Base-by-base conservation (phyloP, 179 eudicot species). In the Gypsophila paniculata region DNA sequence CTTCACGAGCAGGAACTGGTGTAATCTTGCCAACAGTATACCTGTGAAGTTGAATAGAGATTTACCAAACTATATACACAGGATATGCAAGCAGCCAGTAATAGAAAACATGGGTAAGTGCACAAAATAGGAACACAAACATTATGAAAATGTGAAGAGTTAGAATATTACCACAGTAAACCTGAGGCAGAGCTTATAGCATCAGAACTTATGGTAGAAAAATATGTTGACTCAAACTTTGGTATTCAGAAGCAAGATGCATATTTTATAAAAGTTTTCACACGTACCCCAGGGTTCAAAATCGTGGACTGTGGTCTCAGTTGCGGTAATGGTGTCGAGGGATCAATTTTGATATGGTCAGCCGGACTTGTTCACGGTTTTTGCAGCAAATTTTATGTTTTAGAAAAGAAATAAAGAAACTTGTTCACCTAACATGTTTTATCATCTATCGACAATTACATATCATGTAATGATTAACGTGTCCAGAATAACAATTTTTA, bases 11-110 rank as follows among this genome's bases (percentile, higher is more conserved):
- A 18, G 93, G 98, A n/a, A 95, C 88, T 23, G 99, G 97, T 34
- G 96, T 92, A 73, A 92, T 92, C 90, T 95, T 95, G 46, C 99
- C 99, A 60, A 92, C 99, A 70, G 99, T 87, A 73, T 95, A 95
- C 90, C 99, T 95, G 82, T 34, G 46, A 71, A 32, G 57, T 23
- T 42, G 26, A 36, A 79, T 29, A 55, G 60, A 70, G 65, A 61
- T 36, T 62, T 13, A 34, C 34, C 14, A 76, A 39, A 54, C 58
- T 53, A 67, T 52, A 44, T 54, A n/a, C 73, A 58, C 54, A 42
- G 65, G 74, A 68, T 36, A 72, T 61, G 64, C 38, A 60, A 62
- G 44, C 52, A 17, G 10, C 15, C 4, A 62, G 34, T 0, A 22
- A 44, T 32, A 65, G 21, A 58, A 25, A 61, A 32, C 61, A 15